Evolutionary conservation across 1,284 basidiomycete species (phyloP).

Genomic region (Melampsora occidentalis): DNA sequence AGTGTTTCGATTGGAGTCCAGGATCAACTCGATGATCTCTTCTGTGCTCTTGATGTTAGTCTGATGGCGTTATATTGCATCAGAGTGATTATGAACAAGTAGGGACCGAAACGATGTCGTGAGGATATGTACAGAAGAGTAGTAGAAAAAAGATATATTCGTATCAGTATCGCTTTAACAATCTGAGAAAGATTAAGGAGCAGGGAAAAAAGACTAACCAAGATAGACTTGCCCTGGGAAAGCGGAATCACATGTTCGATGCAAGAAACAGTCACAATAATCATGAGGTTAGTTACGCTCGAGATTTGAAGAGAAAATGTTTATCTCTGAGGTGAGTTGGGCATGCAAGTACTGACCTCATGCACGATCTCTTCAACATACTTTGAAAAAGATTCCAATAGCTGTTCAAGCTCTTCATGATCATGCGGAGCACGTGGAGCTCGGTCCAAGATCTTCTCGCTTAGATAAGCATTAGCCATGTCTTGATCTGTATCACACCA

Average conservation of each 20-base stretch:
- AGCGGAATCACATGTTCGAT: background rate
- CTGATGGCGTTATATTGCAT: constrained; percentile 55
- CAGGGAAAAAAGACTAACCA: background rate
- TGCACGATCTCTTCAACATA: constrained; percentile 94
- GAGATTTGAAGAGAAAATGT: constrained; percentile 47
- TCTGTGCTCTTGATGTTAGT: constrained; percentile 91
- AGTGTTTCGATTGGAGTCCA: constrained; percentile 92
- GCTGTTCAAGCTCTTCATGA: constrained; percentile 87
- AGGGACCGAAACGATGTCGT: background rate
- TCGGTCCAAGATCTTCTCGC: constrained; percentile 66
- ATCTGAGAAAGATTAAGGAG: background rate
- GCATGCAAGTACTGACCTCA: constrained; percentile 67
- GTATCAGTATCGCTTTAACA: background rate
- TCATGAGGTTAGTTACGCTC: background rate
- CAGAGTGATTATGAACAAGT: background rate
- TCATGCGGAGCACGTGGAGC: constrained; percentile 65
- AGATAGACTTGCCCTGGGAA: constrained; percentile 28
- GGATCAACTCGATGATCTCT: constrained; percentile 93
- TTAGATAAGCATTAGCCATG: constrained; percentile 84
- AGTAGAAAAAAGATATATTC: background rate
- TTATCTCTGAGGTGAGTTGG: constrained; percentile 64
- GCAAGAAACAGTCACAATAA: background rate
- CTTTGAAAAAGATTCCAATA: constrained; percentile 89
- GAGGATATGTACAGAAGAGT: background rate
- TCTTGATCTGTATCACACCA: constrained; percentile 70